Evolutionary conservation across 108 stramenopile species (phyloP).

Genomic region (Conticribra guillardii): DNA sequence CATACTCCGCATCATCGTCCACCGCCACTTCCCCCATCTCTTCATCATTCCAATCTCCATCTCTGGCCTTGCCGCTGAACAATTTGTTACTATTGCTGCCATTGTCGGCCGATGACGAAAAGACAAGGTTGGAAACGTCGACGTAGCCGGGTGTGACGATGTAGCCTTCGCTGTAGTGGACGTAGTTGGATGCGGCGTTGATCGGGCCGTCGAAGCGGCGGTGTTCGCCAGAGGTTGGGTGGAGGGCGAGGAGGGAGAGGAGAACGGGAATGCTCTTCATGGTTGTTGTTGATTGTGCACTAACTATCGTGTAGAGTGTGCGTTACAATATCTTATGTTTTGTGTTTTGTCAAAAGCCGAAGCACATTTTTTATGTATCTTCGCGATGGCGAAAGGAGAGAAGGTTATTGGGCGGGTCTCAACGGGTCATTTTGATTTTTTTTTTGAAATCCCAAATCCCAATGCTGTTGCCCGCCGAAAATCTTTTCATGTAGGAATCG

Average conservation of each 20-base stretch:
- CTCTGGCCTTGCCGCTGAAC: conserved; percentile 3
- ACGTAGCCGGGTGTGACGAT: conserved; percentile 80
- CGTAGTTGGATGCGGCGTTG: conserved; percentile 52
- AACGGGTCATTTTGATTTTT: too few species aligned
- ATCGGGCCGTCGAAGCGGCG: conserved; percentile 51
- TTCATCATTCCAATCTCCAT: conserved; percentile 12
- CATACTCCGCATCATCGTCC: conserved; percentile 7
- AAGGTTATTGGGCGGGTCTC: too few species aligned
- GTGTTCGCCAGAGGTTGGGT: conserved; percentile 18
- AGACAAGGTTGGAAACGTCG: conserved; percentile 63
- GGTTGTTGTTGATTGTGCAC: too few species aligned
- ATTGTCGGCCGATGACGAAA: conserved; percentile 27
- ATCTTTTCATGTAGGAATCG: too few species aligned
- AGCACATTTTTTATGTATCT: too few species aligned
- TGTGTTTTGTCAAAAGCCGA: too few species aligned
- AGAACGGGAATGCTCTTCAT: conserved; percentile 5
- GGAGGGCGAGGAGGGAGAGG: conserved; percentile 4
- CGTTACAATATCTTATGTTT: too few species aligned
- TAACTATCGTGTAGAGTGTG: too few species aligned
- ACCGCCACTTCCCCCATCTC: conserved; percentile 9
- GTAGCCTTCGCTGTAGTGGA: conserved; percentile 78
- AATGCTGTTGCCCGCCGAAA: too few species aligned
- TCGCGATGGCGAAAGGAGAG: too few species aligned
- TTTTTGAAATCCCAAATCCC: too few species aligned
- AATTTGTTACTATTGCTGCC: conserved; percentile 4